Conservation (phyloP, 345 rosid species). For the Populus pruinosa region DNA sequence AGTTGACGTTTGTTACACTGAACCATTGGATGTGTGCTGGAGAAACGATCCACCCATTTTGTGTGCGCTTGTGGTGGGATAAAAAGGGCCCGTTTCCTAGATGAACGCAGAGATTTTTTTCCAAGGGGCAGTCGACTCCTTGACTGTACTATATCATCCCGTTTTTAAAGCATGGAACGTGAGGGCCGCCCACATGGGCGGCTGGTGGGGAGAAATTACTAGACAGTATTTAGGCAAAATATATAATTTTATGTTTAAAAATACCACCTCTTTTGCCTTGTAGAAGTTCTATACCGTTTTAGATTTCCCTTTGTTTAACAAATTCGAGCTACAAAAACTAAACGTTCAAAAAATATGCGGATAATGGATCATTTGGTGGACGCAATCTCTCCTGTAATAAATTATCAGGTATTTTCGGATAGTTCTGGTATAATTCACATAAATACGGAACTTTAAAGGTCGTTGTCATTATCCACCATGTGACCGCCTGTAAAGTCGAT, state of each 20-base stretch:
- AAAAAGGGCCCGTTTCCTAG: no score
- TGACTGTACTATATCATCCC: background rate
- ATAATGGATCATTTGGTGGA: no score
- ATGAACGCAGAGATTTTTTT: background rate
- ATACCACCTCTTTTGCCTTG: no score
- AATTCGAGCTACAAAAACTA: no score
- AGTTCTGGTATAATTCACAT: background rate
- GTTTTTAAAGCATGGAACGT: background rate
- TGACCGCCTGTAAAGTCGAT: background rate
- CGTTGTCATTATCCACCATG: background rate
- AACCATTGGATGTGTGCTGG: background rate
- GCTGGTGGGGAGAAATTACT: no score
- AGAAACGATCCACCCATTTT: background rate
- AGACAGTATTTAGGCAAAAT: no score
- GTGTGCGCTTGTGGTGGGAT: no score
- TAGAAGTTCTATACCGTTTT: no score
- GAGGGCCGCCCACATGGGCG: background rate
- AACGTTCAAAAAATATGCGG: no score
- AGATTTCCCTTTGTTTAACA: no score
- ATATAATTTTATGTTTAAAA: no score
- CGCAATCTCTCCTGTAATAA: background rate
- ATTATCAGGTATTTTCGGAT: background rate
- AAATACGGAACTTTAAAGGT: background rate
- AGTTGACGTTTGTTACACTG: background rate
- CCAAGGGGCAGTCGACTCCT: background rate